Evolutionary conservation across 768 basidiomycete genomes (phyloP), one percentile per base, ranked within the genome.

Genomic region (Suillus paluster): DNA sequence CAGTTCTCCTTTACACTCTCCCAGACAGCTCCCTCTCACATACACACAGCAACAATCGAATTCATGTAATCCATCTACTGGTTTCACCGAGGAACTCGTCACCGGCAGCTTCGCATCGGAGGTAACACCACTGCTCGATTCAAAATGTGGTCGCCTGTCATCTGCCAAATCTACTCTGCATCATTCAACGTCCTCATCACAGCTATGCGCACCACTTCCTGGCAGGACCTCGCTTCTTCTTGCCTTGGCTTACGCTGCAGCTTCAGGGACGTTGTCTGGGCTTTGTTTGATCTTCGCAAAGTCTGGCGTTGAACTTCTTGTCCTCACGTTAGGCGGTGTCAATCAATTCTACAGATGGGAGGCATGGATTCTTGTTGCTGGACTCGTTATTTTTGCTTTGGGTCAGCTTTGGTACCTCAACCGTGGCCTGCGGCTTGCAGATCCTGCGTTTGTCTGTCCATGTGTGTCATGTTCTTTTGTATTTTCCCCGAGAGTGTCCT

Each of bases 231-330:
- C 85, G 1, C 73, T 91, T 1, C 76, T 90, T 61, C 75, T 95
- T 48, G 91, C 94, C 12, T 81, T 95, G 50, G 91, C 92, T 1
- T 98, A 92, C 73, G 90, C 95, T 17, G 92, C 92, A 14, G 85
- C 89, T 57, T 94, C 92, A 4, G 95, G 95, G 0, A 94, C 92
- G 23, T 79, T 97, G 30, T 92, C 90, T 4, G 95, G 95, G 25
- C 91, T 98, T 87, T 97, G 94, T 71, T 79, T 98, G 27, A 81
- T 98, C 17, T 92, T 97, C 65, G 95, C 95, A 17, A 98, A 98
- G 79, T 93, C 93, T 63, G 95, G 93, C 3, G 92, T 95, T 12
- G 94, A 97, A 75, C 80, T 98, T 10, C 80, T 97, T 9, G 77
- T 98, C 61, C 77, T 95, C 38, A 94, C 94, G 0, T 64, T 94